A percentile compares a stretch with the other conserved stretches of the same genome.
Evolutionary conservation across 257 asterid species (phyloP).

Genomic region (Solanum lycopersicoides): DNA sequence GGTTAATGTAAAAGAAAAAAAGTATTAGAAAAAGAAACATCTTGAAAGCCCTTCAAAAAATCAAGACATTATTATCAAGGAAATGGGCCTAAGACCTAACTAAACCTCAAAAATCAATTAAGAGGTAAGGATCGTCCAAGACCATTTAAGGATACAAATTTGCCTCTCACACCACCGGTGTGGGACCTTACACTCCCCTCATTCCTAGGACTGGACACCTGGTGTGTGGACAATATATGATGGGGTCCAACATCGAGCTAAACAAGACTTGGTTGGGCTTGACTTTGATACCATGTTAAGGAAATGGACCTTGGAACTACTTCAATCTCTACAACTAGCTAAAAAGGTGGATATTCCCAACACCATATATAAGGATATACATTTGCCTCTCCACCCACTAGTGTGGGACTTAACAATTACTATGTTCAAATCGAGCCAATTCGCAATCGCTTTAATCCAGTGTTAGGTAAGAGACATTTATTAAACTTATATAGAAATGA

Average conservation of each 20-base stretch:
- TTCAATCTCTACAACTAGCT: neutral
- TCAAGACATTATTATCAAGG: neutral
- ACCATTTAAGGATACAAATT: neutral
- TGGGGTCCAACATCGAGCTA: neutral
- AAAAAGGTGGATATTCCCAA: neutral
- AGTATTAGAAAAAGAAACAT: neutral
- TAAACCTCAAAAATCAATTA: neutral
- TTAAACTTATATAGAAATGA: neutral
- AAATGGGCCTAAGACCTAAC: neutral
- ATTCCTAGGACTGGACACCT: neutral
- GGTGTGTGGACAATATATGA: neutral
- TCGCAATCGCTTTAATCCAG: neutral
- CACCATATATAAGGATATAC: neutral
- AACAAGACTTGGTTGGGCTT: neutral
- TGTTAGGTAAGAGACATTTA: neutral
- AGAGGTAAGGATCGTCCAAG: neutral
- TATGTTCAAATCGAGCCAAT: neutral
- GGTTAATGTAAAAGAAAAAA: neutral
- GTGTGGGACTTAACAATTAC: neutral
- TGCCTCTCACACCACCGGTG: neutral
- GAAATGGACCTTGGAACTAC: neutral
- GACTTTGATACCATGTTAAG: neutral
- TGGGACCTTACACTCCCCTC: neutral
- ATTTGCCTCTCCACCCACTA: neutral
- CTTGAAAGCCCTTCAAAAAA: neutral